A percentile compares a stretch with the other conserved stretches of the same genome.
These are phyloP conservation scores for Bromus sterilis DNA, from an alignment of 176 grass and related monocot genomes.

Conservation along the genomic window DNA sequence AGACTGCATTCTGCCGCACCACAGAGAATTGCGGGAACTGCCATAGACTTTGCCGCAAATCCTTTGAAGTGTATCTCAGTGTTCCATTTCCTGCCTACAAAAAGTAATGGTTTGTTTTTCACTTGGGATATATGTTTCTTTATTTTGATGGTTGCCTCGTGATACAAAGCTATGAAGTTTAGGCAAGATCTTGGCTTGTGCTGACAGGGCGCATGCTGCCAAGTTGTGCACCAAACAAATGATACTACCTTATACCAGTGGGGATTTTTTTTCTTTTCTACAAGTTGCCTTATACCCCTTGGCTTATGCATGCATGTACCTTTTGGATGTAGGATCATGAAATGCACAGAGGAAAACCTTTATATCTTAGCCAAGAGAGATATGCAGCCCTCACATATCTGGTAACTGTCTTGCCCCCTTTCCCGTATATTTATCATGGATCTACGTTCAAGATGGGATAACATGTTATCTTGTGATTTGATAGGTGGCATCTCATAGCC, in stretches of 20 bases:
- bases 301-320: neutral
- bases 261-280: neutral
- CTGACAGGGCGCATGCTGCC: neutral
- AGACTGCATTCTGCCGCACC: neutral
- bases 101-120: neutral
- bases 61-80: neutral
- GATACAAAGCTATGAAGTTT: neutral
- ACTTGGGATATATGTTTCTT: neutral
- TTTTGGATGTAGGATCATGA: conserved; percentile 71
- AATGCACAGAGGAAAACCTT: conserved; percentile 84
- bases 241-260: neutral
- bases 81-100: neutral
- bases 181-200: neutral
- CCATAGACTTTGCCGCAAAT: neutral
- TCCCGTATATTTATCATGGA: neutral
- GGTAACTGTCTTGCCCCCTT: conserved; percentile 25
- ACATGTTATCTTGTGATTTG: conserved; percentile 15
- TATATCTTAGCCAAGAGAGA: conserved; percentile 93
- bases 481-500: conserved; percentile 97
- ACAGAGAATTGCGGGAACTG: neutral
- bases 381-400: conserved; percentile 87
- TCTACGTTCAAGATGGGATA: neutral
- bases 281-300: neutral
- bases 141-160: neutral
- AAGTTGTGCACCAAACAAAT: neutral